These are phyloP conservation scores for Ulota crispa DNA, from an alignment of 225 moss, liverwort and hornwort genomes.

Conservation along the genomic window DNA sequence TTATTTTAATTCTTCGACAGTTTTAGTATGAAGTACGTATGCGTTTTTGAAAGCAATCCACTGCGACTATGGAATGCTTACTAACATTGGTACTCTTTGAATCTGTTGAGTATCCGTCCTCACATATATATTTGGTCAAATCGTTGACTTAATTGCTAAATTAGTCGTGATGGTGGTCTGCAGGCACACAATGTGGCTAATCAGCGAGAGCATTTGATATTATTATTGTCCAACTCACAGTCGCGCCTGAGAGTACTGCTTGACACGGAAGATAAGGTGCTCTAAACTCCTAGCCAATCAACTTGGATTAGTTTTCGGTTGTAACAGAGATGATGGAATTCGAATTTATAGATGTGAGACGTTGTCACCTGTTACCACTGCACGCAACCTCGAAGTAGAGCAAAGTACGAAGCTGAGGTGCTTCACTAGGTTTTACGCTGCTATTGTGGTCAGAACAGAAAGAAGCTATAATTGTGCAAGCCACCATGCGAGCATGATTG, in stretches of 20 bases:
- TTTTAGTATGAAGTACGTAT: not conserved
- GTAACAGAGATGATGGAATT: not conserved
- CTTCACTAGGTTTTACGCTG: not conserved
- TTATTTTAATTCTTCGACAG: not conserved
- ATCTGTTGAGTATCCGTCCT: not conserved
- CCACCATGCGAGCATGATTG: conserved; percentile 3
- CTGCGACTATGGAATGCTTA: not conserved
- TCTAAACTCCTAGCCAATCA: conserved; percentile 6
- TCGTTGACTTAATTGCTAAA: conserved; percentile 4
- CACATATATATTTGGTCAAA: not conserved
- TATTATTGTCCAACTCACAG: conserved; percentile 81
- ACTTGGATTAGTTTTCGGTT: conserved; percentile 12
- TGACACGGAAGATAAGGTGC: conserved; percentile 62
- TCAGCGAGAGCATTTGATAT: conserved; percentile 92
- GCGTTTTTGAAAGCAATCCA: not conserved
- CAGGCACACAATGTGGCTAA: conserved; percentile 90
- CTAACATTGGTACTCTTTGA: not conserved
- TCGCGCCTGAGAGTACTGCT: conserved; percentile 62
- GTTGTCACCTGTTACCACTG: conserved; percentile 2
- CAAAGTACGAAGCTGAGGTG: conserved; percentile 9
- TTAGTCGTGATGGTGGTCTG: conserved; percentile 24
- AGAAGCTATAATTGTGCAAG: not conserved
- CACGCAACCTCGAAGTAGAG: conserved; percentile 3
- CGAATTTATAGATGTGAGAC: not conserved
- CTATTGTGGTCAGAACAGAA: conserved; percentile 1